Evolutionary conservation across 805 yeast genomes (phyloP).

Genomic region (Candida pseudofarinosa): DNA sequence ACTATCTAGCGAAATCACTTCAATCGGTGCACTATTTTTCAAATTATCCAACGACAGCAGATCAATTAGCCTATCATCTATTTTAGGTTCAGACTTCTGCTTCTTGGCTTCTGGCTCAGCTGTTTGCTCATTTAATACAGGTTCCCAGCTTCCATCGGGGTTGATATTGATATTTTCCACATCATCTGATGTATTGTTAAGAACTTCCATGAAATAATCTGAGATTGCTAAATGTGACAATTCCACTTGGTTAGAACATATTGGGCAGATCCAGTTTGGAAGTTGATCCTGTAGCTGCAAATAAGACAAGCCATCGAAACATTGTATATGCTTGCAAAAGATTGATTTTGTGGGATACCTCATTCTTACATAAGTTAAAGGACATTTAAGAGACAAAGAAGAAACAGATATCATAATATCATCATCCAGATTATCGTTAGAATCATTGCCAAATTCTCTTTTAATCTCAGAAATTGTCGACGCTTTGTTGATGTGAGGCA

Average conservation of each 20-base stretch:
- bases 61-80: too few species aligned
- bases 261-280: conserved; percentile 86
- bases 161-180: conserved; percentile 65
- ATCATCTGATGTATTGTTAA: conserved; percentile 48
- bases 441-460: conserved; percentile 31
- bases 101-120: not conserved
- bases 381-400: conserved; percentile 69
- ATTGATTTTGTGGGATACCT: conserved; percentile 66
- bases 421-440: conserved; percentile 51
- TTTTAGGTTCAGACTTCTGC: not conserved
- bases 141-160: conserved; percentile 70
- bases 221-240: conserved; percentile 64
- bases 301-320: conserved; percentile 79
- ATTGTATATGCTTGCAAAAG: conserved; percentile 75
- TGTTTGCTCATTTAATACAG: not conserved
- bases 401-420: conserved; percentile 67
- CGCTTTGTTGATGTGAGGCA: conserved; percentile 51
- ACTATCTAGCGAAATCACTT: conserved; percentile 49
- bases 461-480: conserved; percentile 48
- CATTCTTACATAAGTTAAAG: conserved; percentile 70
- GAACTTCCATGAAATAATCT: conserved; percentile 65
- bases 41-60: too few species aligned
- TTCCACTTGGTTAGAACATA: conserved; percentile 56
- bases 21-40: conserved; percentile 23
- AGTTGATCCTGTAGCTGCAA: conserved; percentile 72